Conservation (phyloP, 2,329 filamentous ascomycete genomes). For the Aureobasidium subglaciale region DNA sequence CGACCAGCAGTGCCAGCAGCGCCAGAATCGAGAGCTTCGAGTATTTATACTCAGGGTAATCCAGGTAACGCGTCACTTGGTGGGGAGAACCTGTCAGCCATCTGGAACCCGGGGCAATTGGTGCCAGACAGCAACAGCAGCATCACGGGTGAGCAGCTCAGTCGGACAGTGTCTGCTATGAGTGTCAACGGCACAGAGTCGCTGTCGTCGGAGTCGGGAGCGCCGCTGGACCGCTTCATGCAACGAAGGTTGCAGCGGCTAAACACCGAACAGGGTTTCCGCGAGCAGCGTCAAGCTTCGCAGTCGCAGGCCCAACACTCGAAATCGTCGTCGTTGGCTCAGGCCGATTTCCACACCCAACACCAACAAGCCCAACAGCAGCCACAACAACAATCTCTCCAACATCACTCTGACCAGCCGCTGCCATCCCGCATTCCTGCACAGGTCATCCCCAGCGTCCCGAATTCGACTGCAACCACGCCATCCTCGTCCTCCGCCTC, state of each 20-base stretch:
- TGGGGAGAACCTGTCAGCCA: not conserved
- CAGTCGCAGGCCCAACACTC: conserved; percentile 4
- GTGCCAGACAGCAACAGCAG: not conserved
- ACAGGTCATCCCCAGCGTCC: conserved; percentile 10
- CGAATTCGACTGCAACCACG: conserved; percentile 13
- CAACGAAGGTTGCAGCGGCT: conserved; percentile 32
- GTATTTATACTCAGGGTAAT: not conserved
- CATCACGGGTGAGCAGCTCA: not conserved
- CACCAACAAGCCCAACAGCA: not conserved
- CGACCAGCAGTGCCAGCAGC: not conserved
- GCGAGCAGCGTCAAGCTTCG: conserved; percentile 27
- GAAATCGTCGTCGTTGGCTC: conserved; percentile 12
- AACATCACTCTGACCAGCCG: not conserved
- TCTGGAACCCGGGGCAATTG: conserved; percentile 10
- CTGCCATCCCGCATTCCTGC: not conserved
- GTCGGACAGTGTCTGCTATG: not conserved
- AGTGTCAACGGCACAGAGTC: conserved; percentile 11
- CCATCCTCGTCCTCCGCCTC: conserved; percentile 11
- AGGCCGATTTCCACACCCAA: conserved; percentile 23
- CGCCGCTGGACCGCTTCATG: conserved; percentile 29
- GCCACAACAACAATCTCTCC: not conserved
- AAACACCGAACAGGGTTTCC: conserved; percentile 33
- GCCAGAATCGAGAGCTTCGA: not conserved
- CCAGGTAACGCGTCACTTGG: not conserved
- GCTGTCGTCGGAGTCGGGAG: conserved; percentile 28